Conservation (phyloP, 2,329 filamentous ascomycete species). For the Arthrobotrys sinensis region DNA sequence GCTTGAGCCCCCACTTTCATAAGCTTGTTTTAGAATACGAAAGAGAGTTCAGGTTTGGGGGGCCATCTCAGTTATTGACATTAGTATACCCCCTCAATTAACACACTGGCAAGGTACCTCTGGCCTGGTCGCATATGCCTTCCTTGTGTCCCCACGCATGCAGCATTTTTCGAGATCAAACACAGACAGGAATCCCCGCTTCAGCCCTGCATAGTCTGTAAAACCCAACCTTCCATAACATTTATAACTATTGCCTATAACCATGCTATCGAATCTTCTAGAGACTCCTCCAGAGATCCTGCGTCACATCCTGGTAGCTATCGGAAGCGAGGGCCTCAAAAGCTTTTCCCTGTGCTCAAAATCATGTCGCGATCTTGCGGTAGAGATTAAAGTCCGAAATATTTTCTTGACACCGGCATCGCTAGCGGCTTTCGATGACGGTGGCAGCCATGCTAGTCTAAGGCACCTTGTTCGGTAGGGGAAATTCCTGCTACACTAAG, state of each 20-base stretch:
- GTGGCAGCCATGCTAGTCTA: constrained; percentile 21
- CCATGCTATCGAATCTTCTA: constrained; percentile 23
- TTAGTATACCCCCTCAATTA: neutral
- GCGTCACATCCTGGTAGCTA: constrained; percentile 24
- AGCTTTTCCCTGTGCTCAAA: constrained; percentile 40
- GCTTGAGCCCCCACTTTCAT: constrained; percentile 8
- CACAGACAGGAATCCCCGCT: constrained; percentile 22
- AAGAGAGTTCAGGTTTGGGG: constrained; percentile 7
- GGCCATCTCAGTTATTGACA: neutral
- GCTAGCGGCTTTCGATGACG: constrained; percentile 30
- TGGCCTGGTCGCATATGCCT: constrained; percentile 14
- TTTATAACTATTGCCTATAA: constrained; percentile 20
- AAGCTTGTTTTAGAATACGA: constrained; percentile 2
- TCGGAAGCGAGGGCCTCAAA: constrained; percentile 39
- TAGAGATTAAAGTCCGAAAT: constrained; percentile 19
- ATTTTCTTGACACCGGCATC: constrained; percentile 24
- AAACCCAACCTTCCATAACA: constrained; percentile 26
- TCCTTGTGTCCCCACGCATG: constrained; percentile 27
- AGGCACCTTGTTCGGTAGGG: constrained; percentile 29
- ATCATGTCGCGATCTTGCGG: constrained; percentile 30
- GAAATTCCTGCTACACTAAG: constrained; percentile 14
- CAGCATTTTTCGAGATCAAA: constrained; percentile 32
- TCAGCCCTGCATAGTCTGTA: constrained; percentile 19
- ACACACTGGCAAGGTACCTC: constrained; percentile 9
- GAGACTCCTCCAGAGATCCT: constrained; percentile 30